Evolutionary conservation across 1,284 basidiomycete genomes (phyloP).

Genomic region (Malassezia sp.): DNA sequence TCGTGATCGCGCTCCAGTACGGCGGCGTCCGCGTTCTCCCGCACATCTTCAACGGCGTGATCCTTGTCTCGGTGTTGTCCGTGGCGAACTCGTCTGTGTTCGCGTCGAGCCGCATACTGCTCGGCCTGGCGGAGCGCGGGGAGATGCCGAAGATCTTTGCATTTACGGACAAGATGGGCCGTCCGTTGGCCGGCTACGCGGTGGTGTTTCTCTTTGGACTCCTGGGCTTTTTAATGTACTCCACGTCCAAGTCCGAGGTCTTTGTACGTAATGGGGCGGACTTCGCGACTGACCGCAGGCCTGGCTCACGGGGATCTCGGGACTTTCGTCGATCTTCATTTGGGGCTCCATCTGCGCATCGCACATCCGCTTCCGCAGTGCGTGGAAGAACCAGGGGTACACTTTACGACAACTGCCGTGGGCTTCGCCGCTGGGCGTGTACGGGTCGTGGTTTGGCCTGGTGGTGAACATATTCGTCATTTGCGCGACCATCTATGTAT

Average conservation of each 20-base stretch:
- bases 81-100: slow-evolving; percentile 48
- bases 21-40: slow-evolving; percentile 49
- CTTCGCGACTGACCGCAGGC: too few relatives aligned
- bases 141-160: slow-evolving; percentile 48
- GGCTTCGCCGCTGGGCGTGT: slow-evolving; percentile 49
- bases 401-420: slow-evolving; percentile 50
- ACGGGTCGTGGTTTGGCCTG: slow-evolving; percentile 49
- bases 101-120: slow-evolving; percentile 46
- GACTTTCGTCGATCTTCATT: slow-evolving; percentile 52
- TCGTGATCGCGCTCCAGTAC: slow-evolving; percentile 50
- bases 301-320: slow-evolving; percentile 51
- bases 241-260: slow-evolving; percentile 39
- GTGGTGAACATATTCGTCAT: slow-evolving; percentile 35
- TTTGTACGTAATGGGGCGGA: too few relatives aligned
- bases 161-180: slow-evolving; percentile 51
- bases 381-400: slow-evolving; percentile 51
- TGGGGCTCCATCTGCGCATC: slow-evolving; percentile 38
- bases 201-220: slow-evolving; percentile 45
- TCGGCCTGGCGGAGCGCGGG: slow-evolving; percentile 43
- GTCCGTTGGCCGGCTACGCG: slow-evolving; percentile 44
- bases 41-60: slow-evolving; percentile 50
- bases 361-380: slow-evolving; percentile 46
- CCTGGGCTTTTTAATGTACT: slow-evolving; percentile 39
- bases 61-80: slow-evolving; percentile 47
- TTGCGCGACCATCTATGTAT: slow-evolving; percentile 23